Conservation (phyloP, 805 yeast genomes). For the Barnettozyma vustinii region DNA sequence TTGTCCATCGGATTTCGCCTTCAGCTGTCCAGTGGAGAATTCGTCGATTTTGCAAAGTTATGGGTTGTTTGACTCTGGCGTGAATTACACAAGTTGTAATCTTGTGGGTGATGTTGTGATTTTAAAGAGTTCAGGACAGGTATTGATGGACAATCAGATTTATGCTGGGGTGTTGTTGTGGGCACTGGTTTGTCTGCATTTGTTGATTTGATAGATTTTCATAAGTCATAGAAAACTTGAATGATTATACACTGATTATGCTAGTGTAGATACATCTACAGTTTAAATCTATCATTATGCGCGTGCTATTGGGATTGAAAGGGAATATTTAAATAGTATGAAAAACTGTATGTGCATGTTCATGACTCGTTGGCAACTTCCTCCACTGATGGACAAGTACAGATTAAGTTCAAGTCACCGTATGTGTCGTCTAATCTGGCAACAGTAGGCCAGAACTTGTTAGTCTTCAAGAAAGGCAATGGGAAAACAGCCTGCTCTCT, state of each 20-base stretch:
- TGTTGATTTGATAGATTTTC: too few species aligned
- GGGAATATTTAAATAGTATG: neutral
- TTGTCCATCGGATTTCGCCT: constrained; percentile 76
- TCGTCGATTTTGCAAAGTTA: constrained; percentile 27
- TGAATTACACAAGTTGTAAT: constrained; percentile 35
- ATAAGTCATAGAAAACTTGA: neutral
- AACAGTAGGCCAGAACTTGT: constrained; percentile 95
- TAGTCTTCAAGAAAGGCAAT: constrained; percentile 58
- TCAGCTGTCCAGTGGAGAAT: constrained; percentile 56
- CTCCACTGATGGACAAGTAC: constrained; percentile 89
- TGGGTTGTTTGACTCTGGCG: constrained; percentile 16
- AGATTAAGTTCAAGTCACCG: constrained; percentile 87
- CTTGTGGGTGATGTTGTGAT: constrained; percentile 28
- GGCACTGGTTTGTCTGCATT: neutral
- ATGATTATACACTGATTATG: too few species aligned
- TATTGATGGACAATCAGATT: neutral
- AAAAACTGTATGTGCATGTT: neutral
- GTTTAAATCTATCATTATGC: neutral
- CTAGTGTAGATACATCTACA: too few species aligned
- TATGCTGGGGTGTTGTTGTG: neutral
- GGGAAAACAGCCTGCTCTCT: constrained; percentile 95
- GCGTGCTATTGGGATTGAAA: neutral
- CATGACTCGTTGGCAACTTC: constrained; percentile 44
- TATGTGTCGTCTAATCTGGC: constrained; percentile 90
- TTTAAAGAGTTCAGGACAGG: neutral